Base-by-base conservation (phyloP, 768 basidiomycete genomes). In the Mycena kentingensis region DNA sequence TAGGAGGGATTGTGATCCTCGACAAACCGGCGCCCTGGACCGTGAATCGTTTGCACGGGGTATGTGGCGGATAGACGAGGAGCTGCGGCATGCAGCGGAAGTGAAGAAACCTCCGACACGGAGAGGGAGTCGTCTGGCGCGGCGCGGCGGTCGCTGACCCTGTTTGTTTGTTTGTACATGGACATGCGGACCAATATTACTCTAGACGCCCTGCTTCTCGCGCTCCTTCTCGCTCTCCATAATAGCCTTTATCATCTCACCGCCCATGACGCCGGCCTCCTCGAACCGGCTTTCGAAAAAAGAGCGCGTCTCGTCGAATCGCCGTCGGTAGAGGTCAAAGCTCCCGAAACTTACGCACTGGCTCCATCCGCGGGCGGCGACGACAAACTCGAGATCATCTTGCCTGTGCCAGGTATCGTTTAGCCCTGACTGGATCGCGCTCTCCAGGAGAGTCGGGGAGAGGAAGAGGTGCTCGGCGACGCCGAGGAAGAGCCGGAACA, bases 401-500 rank as follows among this genome's bases (percentile, higher is more conserved):
- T 85, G 79, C 7, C 95, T 77, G 64, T 95, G 89, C 64, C 88
- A 82, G 3, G 81, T 81, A 61, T 96, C 90, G 52, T 82, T 70
- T 28, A 94, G 65, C 0, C 87, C 90, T 0, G 92, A 87, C 36
- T 84, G 72, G 38, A 98, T 77, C 0, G 95, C 88, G 2, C 77
- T 70, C 49, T 84, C 77, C 16, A 97, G 73, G 3, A 88, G 75
- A 0, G 71, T 62, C 1, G 77, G 74, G 0, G 84, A 85, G 37
- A 89, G 79, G 74, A 98, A 99, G 11, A 99, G 81, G 69, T 95
- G 90, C 68, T 98, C 97, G 11, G 96, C 92, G 12, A 98, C 93
- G 26, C 96, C 96, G 45, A 99, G 87, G 86, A 96, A 98, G 56
- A 99, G 79, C 46, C 94, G 83, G 73, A 99, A 99, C 29, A 98